Conservation (phyloP, 495 filamentous ascomycete species). For the Neurospora pannonica region DNA sequence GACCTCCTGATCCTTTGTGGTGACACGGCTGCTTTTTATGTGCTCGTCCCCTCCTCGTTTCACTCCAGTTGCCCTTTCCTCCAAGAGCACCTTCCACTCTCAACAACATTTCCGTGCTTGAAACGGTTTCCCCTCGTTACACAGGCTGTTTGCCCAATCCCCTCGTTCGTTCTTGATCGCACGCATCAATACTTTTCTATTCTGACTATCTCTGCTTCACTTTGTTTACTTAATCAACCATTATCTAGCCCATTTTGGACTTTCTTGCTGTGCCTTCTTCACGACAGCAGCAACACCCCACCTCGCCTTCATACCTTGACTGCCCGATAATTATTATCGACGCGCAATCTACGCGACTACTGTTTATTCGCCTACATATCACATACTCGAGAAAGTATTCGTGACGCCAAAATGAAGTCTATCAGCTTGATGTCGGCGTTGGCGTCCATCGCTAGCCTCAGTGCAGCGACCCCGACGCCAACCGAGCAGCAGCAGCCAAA, state of each 20-base stretch:
- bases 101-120: neutral
- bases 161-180: neutral
- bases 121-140: neutral
- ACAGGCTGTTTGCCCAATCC: neutral
- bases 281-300: neutral
- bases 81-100: neutral
- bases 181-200: neutral
- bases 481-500: conserved; percentile 50
- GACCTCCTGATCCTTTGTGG: neutral
- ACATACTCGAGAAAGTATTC: neutral
- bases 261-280: neutral
- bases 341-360: neutral
- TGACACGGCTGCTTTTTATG: neutral
- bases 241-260: neutral
- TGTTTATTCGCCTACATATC: neutral
- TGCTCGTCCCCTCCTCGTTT: neutral
- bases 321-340: neutral
- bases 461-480: conserved; percentile 47
- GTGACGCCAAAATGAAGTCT: conserved; percentile 8
- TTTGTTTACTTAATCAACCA: neutral
- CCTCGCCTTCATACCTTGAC: neutral
- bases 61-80: neutral
- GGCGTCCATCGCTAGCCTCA: conserved; percentile 43
- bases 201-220: neutral
- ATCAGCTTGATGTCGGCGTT: conserved; percentile 38